Evolutionary conservation across 2,329 filamentous ascomycete species (phyloP), one percentile per base, ranked within the genome.

Genomic region (Hypoxylon sp.): DNA sequence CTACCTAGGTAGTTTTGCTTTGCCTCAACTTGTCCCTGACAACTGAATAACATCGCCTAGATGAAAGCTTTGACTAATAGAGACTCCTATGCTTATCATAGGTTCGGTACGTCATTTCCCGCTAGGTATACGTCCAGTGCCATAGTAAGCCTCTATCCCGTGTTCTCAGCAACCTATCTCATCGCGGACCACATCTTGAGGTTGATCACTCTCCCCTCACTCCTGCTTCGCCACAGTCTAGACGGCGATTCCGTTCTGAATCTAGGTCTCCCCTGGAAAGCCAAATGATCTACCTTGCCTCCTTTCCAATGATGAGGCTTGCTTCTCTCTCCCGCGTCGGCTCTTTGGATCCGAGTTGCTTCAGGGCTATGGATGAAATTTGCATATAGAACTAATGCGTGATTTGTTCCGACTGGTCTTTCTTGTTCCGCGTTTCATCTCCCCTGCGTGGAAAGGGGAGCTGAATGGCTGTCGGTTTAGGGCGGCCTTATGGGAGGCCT

Each of bases 351-450:
- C 56, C 27, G 35, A 27, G 3, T 17, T 57, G 53, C 44, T 37
- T 51, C 61, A 58, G 3, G 20, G 40, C 20, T 27, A 17, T 50
- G 31, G 20, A 13, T 10, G 11, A 50, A 50, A 27, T 27, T 58
- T 22, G 31, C 25, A 6, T 22, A 17, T 33, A 14, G 22, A 17
- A 11, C 31, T 17, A 49, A 35, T 50, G 42, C 20, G 20, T 22
- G 2, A 2, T 6, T 35, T 40, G 6, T 40, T 33, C 51, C 8
- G 40, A 31, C 33, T 53, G 30, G 40, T 30, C 14, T 44, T 30
- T 50, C 46, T 50, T 33, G 22, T 44, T 46, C 46, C 56, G 46
- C 56, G 56, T 59, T 59, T 59, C 56, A 50, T 17, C 31, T 44
- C 56, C 46, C 22, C 31, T 22, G 42, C 31, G 44, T 59, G 44